Base-by-base conservation (phyloP, 169 alveolate species). In the Plasmodium berghei region DNA sequence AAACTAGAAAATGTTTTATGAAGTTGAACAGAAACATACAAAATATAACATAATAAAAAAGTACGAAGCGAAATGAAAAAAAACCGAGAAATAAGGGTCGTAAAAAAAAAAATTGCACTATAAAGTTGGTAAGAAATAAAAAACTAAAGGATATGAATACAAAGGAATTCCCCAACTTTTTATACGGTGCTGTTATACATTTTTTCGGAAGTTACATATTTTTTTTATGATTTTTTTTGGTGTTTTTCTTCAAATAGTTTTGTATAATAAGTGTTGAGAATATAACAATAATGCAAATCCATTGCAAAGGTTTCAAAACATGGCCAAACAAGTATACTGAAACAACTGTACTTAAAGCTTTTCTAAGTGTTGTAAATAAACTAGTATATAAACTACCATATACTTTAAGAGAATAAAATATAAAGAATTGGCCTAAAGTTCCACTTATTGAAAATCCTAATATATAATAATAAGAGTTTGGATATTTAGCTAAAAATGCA, bases 361-460 rank as follows among this genome's bases (percentile, higher is more conserved):
- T 96, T 73, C 98, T 80, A 18, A 95, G 77, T 8, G 98, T 96
- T 34, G 98, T 96, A 63, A 96, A 95, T 70, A 96, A 67, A 42
- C 96, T 94, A 66, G 97, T 94, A 80, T 96, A 96, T 52, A 96
- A 94, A 71, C 97, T 94, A 9, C 98, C 98, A 70, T 94, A 96
- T 62, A 90, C 83, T 73, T 88, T 96, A 56, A 96, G 93, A 40
- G 96, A 94, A 61, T 92, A 93, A 40, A 95, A 96, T 48, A 96
- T 95, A 87, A 96, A 96, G 46, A 96, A 73, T 85, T 96, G 98
- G 1, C 98, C 98, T 26, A 96, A 73, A 1, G 97, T 93, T 24
- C 97, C 97, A 52, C 97, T 89, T 45, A 96, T 69, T 2, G 97
- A 89, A 42, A 91, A 91, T 0, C 93, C 95, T 48, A 89, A 62